A percentile compares a stretch with the other conserved stretches of the same genome.
Conservation (phyloP, 148 eudicot genomes). For the Amaranthus cruentus region DNA sequence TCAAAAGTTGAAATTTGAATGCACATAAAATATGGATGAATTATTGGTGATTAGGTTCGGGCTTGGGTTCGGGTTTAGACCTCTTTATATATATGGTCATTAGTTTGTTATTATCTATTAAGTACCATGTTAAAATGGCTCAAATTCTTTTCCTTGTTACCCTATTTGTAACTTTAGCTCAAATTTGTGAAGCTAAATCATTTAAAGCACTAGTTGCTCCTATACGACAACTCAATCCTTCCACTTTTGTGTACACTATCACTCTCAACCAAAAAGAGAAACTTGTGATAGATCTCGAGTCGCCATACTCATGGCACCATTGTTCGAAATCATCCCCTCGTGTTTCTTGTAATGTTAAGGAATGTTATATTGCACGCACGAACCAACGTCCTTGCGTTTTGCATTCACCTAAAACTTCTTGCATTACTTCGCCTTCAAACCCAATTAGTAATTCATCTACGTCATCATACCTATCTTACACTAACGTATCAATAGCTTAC, state of each 20-base stretch:
- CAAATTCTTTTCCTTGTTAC: background rate
- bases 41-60: too few relatives aligned
- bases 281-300: conserved; percentile 32
- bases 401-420: conserved; percentile 1
- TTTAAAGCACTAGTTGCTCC: conserved; percentile 21
- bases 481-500: conserved; percentile 18
- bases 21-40: too few relatives aligned
- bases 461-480: conserved; percentile 23
- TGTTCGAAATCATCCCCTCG: conserved; percentile 15
- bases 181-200: conserved; percentile 8
- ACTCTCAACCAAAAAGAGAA: conserved; percentile 15
- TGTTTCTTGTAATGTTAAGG: conserved; percentile 11
- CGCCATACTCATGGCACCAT: conserved; percentile 34
- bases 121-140: background rate
- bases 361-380: conserved; percentile 24
- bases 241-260: conserved; percentile 2
- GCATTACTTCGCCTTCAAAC: conserved; percentile 29
- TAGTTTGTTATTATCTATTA: too few relatives aligned
- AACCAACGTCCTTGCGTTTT: conserved; percentile 16
- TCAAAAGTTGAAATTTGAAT: too few relatives aligned
- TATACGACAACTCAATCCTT: conserved; percentile 12
- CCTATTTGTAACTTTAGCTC: background rate
- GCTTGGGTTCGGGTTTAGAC: too few relatives aligned
- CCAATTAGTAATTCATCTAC: conserved; percentile 32
- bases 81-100: too few relatives aligned